phyloP scores from a whole-genome alignment of 2,329 filamentous ascomycete genomes.

The Zymoseptoria pseudotritici region DNA sequence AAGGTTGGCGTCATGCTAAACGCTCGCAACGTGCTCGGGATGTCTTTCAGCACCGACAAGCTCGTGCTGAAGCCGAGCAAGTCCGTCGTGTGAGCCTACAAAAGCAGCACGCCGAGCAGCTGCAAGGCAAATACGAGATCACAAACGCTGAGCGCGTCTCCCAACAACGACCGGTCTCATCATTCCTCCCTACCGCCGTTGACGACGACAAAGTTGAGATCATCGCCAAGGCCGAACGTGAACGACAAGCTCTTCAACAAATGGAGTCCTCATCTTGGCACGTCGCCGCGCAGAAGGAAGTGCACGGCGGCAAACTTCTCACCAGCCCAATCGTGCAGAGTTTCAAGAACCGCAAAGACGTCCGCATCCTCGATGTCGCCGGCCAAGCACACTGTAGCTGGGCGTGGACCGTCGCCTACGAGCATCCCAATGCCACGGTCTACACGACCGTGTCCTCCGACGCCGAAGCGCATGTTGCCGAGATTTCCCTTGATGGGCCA shows the following conservation, averaged over 20 bases:
- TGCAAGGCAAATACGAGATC: slow-evolving; percentile 79
- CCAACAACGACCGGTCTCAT: slow-evolving; percentile 38
- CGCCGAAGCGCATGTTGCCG: slow-evolving; percentile 38
- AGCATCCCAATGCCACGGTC: slow-evolving; percentile 77
- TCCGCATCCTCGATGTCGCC: slow-evolving; percentile 76
- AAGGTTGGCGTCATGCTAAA: slow-evolving; percentile 57
- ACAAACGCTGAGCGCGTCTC: slow-evolving; percentile 41
- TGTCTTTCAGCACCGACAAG: slow-evolving; percentile 74
- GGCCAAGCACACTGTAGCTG: slow-evolving; percentile 82
- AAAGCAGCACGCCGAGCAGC: slow-evolving; percentile 67
- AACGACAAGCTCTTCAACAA: slow-evolving; percentile 71
- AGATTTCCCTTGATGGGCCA: slow-evolving; percentile 72
- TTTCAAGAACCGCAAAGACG: slow-evolving; percentile 34
- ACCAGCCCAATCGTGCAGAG: slow-evolving; percentile 45
- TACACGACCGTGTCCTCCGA: slow-evolving; percentile 60
- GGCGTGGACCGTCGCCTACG: slow-evolving; percentile 87
- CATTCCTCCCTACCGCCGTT: slow-evolving; percentile 32
- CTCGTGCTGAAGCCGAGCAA: slow-evolving; percentile 83
- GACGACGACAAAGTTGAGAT: slow-evolving; percentile 31
- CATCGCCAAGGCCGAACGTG: slow-evolving; percentile 53
- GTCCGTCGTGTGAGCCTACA: slow-evolving; percentile 68
- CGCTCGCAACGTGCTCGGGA: slow-evolving; percentile 57
- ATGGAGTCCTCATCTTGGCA: slow-evolving; percentile 54
- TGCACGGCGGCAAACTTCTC: slow-evolving; percentile 55
- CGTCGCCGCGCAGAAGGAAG: slow-evolving; percentile 52